Base-by-base conservation (phyloP, 2,329 filamentous ascomycete species). In the Exophiala spinifera region DNA sequence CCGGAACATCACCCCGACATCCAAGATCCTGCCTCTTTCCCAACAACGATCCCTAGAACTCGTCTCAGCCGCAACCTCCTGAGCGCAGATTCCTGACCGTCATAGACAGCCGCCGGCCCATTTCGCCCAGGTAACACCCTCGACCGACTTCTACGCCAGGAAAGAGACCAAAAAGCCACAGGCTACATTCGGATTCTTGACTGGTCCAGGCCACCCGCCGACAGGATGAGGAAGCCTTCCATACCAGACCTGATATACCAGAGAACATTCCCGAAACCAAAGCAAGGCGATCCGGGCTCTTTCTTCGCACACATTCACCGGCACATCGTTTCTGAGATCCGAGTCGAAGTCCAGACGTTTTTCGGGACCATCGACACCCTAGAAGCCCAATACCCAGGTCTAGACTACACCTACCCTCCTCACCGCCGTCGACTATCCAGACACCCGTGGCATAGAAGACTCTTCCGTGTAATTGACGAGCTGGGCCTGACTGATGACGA, bases 301-400 rank as follows among this genome's bases (percentile, higher is more conserved):
- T 85, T 85, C 68, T 74, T 77, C 17, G 76, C 76, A 15, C 81
- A 85, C 64, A 77, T 86, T 57, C 78, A 78, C 57, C 78, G 80
- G 46, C 79, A 85, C 65, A 76, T 86, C 39, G 81, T 86, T 19
- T 81, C 81, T 33, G 83, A 86, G 72, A 82, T 86, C 49, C 80
- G 83, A 56, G 75, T 82, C 61, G 83, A 86, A 68, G 84, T 82
- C 1, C 77, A 78, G 51, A 79, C 76, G 47, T 86, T 85, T 72
- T 86, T 85, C 70, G 83, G 83, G 63, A 76, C 79, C 37, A 74
- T 85, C 43, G 82, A 85, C 72, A 82, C 78, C 63, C 76, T 84
- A 57, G 83, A 86, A 72, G 82, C 83, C 46, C 81, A 83, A 55
- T 86, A 86, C 63, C 83, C 83, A 0, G 83, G 83, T 31, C 74